These are phyloP conservation scores for Paramecium pentaurelia DNA, from an alignment of 73 alveolate species.

Conservation along the genomic window DNA sequence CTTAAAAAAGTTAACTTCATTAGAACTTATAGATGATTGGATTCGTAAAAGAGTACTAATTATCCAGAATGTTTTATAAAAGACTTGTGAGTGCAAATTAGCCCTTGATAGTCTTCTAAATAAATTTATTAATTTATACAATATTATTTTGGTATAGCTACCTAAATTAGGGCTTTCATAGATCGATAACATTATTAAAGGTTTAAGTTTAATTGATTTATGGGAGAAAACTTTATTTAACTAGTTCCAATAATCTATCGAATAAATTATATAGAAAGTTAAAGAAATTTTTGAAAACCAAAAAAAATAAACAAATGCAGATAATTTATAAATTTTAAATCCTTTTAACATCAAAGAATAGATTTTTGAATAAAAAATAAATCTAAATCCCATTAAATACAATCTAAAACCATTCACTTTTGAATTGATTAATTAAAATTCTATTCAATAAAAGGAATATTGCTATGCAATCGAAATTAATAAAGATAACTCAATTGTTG, in stretches of 20 bases:
- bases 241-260: not conserved
- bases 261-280: too few relatives aligned
- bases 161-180: not conserved
- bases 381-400: not conserved
- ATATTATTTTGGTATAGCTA: too few relatives aligned
- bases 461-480: not conserved
- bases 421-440: too few relatives aligned
- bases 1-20: not conserved
- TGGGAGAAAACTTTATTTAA: not conserved
- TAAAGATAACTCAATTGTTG: not conserved
- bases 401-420: not conserved
- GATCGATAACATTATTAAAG: not conserved
- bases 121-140: too few relatives aligned
- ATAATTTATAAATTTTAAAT: too few relatives aligned
- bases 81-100: not conserved
- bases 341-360: not conserved
- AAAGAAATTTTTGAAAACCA: not conserved
- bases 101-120: not conserved
- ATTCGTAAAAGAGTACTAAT: not conserved
- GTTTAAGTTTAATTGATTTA: not conserved
- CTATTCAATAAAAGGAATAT: not conserved
- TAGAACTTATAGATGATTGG: not conserved
- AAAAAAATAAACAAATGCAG: too few relatives aligned
- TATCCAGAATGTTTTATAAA: not conserved
- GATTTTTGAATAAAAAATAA: too few relatives aligned